Evolutionary conservation across 164 flowering plant genomes (phyloP).

Genomic region (Stephania japonica): DNA sequence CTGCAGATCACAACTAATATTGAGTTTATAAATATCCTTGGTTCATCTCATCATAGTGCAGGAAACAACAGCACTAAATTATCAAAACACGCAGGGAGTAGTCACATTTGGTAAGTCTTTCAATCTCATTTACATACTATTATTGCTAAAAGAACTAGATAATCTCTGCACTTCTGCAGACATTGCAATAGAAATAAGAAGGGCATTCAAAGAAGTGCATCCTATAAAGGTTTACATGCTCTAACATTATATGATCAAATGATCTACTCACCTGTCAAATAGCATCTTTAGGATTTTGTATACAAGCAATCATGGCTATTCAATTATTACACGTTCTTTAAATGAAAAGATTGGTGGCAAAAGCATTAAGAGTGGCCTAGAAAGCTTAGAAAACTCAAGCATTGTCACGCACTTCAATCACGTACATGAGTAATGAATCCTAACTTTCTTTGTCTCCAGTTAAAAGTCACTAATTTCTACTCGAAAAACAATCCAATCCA

Average conservation of each 20-base stretch:
- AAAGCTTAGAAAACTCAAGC: no score
- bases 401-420: no score
- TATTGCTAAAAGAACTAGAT: no score
- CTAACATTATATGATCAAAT: neutral
- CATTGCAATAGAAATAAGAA: neutral
- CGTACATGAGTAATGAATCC: no score
- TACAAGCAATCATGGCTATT: neutral
- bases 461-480: no score
- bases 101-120: no score
- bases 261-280: neutral
- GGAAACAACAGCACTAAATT: neutral
- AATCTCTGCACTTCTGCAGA: no score
- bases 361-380: no score
- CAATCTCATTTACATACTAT: no score
- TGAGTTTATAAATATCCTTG: neutral
- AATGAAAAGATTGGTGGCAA: no score
- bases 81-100: neutral
- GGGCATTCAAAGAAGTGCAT: neutral
- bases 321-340: neutral
- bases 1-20: neutral
- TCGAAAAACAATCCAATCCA: no score
- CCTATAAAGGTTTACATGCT: neutral
- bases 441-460: no score
- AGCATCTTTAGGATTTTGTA: neutral
- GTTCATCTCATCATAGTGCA: neutral